Evolutionary conservation across 2,329 filamentous ascomycete genomes (phyloP).

Genomic region (Acephala macrosclerotiorum): DNA sequence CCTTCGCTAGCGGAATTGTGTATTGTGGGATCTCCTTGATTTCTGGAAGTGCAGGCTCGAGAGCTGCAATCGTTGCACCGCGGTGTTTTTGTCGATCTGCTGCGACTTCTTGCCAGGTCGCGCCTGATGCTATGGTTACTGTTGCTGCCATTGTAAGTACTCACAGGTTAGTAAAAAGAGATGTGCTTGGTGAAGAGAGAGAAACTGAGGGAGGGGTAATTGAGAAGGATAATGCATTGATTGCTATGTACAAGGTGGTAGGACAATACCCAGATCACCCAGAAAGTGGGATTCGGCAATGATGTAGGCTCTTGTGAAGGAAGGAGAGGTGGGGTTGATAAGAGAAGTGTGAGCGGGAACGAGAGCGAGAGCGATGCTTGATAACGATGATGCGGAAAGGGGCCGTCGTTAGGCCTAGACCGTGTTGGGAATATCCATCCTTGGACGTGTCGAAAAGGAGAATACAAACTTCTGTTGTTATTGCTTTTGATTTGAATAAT

Average conservation of each 20-base stretch:
- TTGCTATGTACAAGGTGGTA: conserved; percentile 19
- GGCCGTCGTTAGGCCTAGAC: not conserved
- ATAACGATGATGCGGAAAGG: not conserved
- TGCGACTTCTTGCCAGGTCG: conserved; percentile 56
- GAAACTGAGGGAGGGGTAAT: not conserved
- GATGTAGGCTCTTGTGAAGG: conserved; percentile 1
- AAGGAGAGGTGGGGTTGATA: conserved; percentile 1
- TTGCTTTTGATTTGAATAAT: no score
- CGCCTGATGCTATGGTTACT: conserved; percentile 41
- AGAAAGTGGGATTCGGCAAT: conserved; percentile 8
- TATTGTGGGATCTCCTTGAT: conserved; percentile 50
- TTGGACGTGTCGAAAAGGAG: not conserved
- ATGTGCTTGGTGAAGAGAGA: conserved; percentile 2
- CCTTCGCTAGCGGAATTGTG: conserved; percentile 53
- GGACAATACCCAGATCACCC: not conserved
- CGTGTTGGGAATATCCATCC: not conserved
- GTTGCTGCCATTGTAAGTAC: conserved; percentile 36
- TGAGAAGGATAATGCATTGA: conserved; percentile 12
- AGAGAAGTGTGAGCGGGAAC: not conserved
- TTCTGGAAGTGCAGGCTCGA: conserved; percentile 50
- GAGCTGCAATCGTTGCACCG: conserved; percentile 50
- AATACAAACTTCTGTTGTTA: no score
- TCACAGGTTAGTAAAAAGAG: not conserved
- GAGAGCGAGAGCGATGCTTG: not conserved
- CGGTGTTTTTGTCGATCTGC: conserved; percentile 54